Base-by-base conservation (phyloP, 1,284 basidiomycete genomes). In the Apiotrichum brassicae region DNA sequence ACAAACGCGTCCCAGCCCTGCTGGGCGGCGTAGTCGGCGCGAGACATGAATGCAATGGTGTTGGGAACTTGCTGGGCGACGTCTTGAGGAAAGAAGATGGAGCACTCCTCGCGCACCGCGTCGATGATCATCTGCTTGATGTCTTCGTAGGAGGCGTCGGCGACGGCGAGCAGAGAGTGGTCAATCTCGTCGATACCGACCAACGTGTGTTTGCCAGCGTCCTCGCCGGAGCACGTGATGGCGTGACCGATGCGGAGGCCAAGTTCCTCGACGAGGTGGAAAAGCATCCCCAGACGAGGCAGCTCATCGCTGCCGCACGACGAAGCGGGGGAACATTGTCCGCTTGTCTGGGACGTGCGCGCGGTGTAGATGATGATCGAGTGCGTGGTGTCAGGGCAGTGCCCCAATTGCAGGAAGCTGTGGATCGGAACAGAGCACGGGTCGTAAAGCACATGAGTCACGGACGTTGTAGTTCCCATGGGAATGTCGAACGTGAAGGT, bases 191-290 rank as follows among this genome's bases (percentile, higher is more conserved):
- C 37, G 20, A 50, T 44, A 33, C 43, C 49, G 14, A 45, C 49
- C 19, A 50, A 35, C 14, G 48, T 34, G 37, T 41, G 28, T 7
- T 22, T 16, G 12, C 22, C 22, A 22, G 20, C 3, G 4, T 23
- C 4, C 9, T 6, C 7, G 37, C 37, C n/a, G 3, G 18, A 12
- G 16, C n/a, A 16, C 23, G n/a, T 20, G 26, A 32, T 42, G 8
- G 26, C 26, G 26, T 30, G 11, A 16, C 40, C 40, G 14, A 26
- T 30, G 38, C 37, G 33, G 30, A 46, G 8, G 6, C 25, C 49
- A 12, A 50, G 49, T 26, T 50, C 43, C 32, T 43, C 43, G 16
- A 50, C 37, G 19, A 50, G 38, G 16, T 44, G 49, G 9, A 18
- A 39, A 13, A 50, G 43, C 32, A 50, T 45, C n/a, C 49, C 49